Base-by-base conservation (phyloP, 805 yeast genomes). In the Candida caryicola region DNA sequence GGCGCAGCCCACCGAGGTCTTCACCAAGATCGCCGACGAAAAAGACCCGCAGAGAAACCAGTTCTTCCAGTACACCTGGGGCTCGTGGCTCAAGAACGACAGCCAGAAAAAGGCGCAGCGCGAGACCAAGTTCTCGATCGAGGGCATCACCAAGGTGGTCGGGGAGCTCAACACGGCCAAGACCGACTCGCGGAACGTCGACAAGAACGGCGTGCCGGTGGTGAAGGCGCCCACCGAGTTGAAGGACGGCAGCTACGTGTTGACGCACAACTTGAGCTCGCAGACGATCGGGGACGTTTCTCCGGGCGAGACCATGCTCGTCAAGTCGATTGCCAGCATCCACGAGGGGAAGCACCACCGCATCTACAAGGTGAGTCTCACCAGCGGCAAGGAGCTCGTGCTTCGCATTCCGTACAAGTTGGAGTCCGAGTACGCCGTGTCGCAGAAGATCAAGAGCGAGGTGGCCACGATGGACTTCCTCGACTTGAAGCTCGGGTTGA, bases 331-430 rank as follows among this genome's bases (percentile, higher is more conserved):
- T 57, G 77, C 86, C 42, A 83, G 95, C 38, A 74, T 88, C 43
- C 95, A 87, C 55, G 98, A 91, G 61, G 99, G 98, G 38, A 88
- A 87, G 64, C 96, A 88, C 58, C 91, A 91, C 66, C 76, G 96
- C 57, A 70, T 91, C 43, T 91, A 90, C 64, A 80, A 83, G 57
- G 66, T 89, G 27, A 76, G 77, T 15, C 68, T 89, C 39, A 76
- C 76, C 46, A 74, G 78, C 36, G 81, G 67, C 2, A 82, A 77
- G 49, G 66, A 75, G 7, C 80, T 83, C 47, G 76, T 86, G 19
- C 71, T 93, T 60, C 78, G 99, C 60, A 76, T 93, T 37, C 99
- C 98, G 16, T 93, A 93, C 58, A 76, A 78, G 36, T 65, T 82
- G 42, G 85, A 83, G 35, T 73, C 88, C 15, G 85, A 82, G 40